phyloP scores from a whole-genome alignment of 805 yeast species.

The Candida coquimbonensis region DNA sequence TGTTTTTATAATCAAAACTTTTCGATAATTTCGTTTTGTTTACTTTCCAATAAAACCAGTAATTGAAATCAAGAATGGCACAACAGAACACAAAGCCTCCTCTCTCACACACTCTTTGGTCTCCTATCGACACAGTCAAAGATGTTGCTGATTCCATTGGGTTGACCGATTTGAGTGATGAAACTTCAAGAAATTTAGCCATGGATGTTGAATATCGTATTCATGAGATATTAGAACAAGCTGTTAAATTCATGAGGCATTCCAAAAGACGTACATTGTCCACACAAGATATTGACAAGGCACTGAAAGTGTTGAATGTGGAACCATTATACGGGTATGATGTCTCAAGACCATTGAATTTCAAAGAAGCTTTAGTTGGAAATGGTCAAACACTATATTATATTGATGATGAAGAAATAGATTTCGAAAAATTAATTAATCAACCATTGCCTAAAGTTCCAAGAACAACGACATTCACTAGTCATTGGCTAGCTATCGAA shows the following conservation, averaged over 20 bases:
- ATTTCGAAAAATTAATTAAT: conserved; percentile 87
- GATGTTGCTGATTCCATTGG: conserved; percentile 95
- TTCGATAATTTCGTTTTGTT: not conserved
- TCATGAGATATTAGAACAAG: conserved; percentile 92
- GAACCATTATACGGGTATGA: conserved; percentile 94
- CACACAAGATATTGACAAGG: conserved; percentile 75
- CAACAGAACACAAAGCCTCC: conserved; percentile 36
- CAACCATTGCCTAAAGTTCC: conserved; percentile 96
- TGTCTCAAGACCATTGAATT: conserved; percentile 57
- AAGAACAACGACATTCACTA: conserved; percentile 83
- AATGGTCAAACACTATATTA: conserved; percentile 93
- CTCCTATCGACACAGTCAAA: conserved; percentile 92
- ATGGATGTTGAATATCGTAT: conserved; percentile 99
- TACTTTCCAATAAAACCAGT: not conserved
- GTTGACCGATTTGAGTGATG: conserved; percentile 70
- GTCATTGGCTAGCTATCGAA: conserved; percentile 96
- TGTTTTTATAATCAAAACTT: not conserved
- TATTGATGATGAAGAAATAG: conserved; percentile 87
- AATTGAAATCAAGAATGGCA: not conserved
- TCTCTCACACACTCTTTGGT: conserved; percentile 88
- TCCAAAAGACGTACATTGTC: conserved; percentile 76
- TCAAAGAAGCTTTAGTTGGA: conserved; percentile 81
- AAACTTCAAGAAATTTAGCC: conserved; percentile 88
- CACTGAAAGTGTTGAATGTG: conserved; percentile 77
- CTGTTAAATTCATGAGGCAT: conserved; percentile 92